Evolutionary conservation across 2,329 filamentous ascomycete species (phyloP).

Genomic region (Neospermospora avenae): DNA sequence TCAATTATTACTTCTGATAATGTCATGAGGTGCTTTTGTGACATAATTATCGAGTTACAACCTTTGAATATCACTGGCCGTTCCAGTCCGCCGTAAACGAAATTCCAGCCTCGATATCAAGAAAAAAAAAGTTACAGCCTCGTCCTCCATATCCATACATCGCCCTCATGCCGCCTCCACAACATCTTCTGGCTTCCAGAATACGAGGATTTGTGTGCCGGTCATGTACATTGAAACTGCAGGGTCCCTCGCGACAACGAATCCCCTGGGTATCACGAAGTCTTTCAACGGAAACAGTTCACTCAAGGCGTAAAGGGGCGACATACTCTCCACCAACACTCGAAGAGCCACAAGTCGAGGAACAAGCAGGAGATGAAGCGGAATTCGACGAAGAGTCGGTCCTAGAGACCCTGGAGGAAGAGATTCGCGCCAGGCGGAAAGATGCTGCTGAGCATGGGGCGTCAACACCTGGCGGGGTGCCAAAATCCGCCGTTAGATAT

Average conservation of each 20-base stretch:
- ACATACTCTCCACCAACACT: neutral
- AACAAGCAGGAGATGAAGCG: neutral
- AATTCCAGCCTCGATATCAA: neutral
- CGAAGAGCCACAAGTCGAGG: neutral
- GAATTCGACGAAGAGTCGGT: constrained; percentile 2
- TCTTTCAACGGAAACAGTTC: constrained; percentile 16
- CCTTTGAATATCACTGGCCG: too few relatives aligned
- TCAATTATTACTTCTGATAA: too few relatives aligned
- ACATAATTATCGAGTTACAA: too few relatives aligned
- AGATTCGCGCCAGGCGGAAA: constrained; percentile 4
- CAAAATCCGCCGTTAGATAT: constrained; percentile 21
- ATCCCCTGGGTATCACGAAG: constrained; percentile 27
- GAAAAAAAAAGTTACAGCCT: constrained; percentile 7
- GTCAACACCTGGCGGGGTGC: neutral
- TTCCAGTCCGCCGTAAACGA: too few relatives aligned
- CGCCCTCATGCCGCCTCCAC: constrained; percentile 34
- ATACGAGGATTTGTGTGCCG: constrained; percentile 34
- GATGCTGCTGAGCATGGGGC: constrained; percentile 3
- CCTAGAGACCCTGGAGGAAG: neutral
- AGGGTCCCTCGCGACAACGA: constrained; percentile 16
- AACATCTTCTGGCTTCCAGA: constrained; percentile 27
- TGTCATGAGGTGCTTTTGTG: too few relatives aligned
- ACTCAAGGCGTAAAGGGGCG: constrained; percentile 4
- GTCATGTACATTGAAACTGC: constrained; percentile 33
- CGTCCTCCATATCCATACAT: constrained; percentile 15